Evolutionary conservation across 768 basidiomycete genomes (phyloP).

Genomic region (Gautieria morchelliformis): DNA sequence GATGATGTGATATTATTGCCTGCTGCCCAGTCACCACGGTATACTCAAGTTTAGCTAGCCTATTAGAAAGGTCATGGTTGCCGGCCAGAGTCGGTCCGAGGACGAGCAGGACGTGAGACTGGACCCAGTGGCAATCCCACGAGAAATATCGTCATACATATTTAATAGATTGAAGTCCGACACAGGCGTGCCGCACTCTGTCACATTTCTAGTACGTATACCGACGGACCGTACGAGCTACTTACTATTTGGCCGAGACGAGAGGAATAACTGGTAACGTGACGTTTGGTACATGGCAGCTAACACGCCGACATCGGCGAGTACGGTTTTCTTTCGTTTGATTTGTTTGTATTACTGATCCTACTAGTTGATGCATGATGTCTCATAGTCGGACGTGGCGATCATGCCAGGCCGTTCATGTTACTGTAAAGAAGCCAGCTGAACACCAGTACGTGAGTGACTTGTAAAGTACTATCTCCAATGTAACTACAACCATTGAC

Average conservation of each 20-base stretch:
- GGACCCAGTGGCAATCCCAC: constrained; percentile 17
- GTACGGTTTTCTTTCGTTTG: constrained; percentile 15
- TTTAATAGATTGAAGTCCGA: too few species aligned
- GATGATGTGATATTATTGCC: background rate
- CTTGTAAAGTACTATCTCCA: background rate
- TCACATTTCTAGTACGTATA: constrained; percentile 39
- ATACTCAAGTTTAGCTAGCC: constrained; percentile 17
- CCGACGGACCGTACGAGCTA: too few species aligned
- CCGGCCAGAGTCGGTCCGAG: background rate
- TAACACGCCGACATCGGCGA: constrained; percentile 37
- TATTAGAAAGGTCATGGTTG: constrained; percentile 16
- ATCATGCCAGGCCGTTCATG: background rate
- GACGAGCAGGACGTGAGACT: background rate
- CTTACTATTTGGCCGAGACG: constrained; percentile 3
- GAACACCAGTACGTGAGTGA: too few species aligned
- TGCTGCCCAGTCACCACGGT: constrained; percentile 10
- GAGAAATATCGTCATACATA: constrained; percentile 22
- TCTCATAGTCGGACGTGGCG: background rate
- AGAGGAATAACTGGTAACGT: constrained; percentile 9
- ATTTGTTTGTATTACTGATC: background rate
- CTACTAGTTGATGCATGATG: too few species aligned
- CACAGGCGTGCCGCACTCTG: constrained; percentile 21
- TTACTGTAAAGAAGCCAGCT: background rate
- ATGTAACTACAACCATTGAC: too few species aligned
- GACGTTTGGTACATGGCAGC: constrained; percentile 48